Evolutionary conservation across 176 grass and related monocot genomes (phyloP), one percentile per base, ranked within the genome.

Genomic region (Rhynchospora tenuis): DNA sequence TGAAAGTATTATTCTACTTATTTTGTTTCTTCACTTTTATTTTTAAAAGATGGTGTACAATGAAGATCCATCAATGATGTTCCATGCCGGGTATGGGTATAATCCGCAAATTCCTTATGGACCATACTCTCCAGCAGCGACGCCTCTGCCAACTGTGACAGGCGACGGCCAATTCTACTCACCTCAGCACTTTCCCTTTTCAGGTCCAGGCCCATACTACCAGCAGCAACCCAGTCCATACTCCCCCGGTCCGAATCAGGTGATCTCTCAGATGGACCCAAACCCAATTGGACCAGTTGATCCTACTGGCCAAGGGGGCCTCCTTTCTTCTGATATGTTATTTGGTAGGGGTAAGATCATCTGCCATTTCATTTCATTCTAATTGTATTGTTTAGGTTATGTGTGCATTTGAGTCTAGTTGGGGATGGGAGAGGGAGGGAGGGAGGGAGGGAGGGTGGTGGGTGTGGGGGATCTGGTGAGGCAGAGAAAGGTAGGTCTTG

Each of bases 171-270:
- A 98, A 82, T 88, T 87, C 83, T 98, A 98, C 86, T 83, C 92
- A 51, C 88, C 92, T 88, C 93, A 95, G 88, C 91, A 95, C 83
- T 93, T 98, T 83, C 94, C 93, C 78, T 99, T 93, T 84, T 94
- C 93, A 83, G 96, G 88, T 77, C 67, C 91, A 64, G 96, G 88
- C 73, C 84, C 93, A 85, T 98, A 93, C 87, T 98, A 94, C 87
- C 95, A 91, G 68, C 95, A 94, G 84, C 83, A 50, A 50, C 80
- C 80, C 6, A 82, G 45, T 43, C 61, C 78, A 14, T 62, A 65
- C 59, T 50, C 80, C 14, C 60, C 59, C 43, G 5, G 29, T 27
- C 58, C 27, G 2, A 59, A 61, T 64, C 55, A 81, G 26, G 43
- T 50, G 61, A 65, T 65, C 42, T 27, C 80, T 48, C 80, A 67